Percentiles rank a stretch among this genome's conserved stretches.
Conservation (phyloP, 2,329 filamentous ascomycete genomes). For the Pseudogymnoascus sp. region DNA sequence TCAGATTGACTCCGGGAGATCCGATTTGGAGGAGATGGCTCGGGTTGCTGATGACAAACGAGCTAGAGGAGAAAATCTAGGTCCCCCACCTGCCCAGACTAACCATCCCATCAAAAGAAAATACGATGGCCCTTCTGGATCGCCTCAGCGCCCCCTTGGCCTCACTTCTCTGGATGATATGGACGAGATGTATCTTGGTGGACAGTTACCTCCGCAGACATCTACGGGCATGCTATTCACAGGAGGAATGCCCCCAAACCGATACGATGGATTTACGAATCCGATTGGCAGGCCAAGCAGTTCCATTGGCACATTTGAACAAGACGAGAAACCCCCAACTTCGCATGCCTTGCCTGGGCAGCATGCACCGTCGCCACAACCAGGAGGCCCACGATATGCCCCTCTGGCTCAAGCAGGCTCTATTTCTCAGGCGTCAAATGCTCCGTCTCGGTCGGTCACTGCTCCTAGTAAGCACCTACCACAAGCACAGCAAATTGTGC, state of each 20-base stretch:
- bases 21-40: conserved; percentile 54
- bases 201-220: conserved; percentile 13
- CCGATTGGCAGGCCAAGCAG: background rate
- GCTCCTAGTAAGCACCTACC: conserved; percentile 23
- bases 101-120: conserved; percentile 44
- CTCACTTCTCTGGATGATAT: conserved; percentile 37
- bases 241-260: background rate
- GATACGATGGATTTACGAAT: background rate
- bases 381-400: conserved; percentile 21
- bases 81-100: conserved; percentile 52
- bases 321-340: conserved; percentile 1
- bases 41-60: conserved; percentile 53
- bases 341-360: conserved; percentile 15
- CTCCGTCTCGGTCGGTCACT: conserved; percentile 21
- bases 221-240: conserved; percentile 12
- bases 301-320: conserved; percentile 7
- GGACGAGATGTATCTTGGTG: conserved; percentile 32
- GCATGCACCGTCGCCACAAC: conserved; percentile 25
- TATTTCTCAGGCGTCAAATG: conserved; percentile 21
- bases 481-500: conserved; percentile 12
- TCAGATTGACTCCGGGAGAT: conserved; percentile 51
- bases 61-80: conserved; percentile 49
- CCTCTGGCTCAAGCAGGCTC: conserved; percentile 28
- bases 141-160: conserved; percentile 41
- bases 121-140: conserved; percentile 40